Evolutionary conservation across 176 grass and related monocot genomes (phyloP).

Genomic region (Musa acuminata): DNA sequence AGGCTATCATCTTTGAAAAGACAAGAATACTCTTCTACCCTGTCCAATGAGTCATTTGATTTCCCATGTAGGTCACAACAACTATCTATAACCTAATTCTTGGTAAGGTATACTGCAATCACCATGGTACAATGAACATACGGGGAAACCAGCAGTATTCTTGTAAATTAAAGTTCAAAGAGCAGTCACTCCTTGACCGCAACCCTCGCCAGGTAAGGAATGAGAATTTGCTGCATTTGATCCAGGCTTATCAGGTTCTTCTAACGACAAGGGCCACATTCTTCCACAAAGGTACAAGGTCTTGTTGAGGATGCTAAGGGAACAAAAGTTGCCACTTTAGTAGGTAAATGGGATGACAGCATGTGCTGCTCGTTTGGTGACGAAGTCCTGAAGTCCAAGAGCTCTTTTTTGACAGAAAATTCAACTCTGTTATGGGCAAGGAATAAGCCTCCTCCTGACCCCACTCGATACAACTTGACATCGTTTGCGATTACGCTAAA

Average conservation of each 20-base stretch:
- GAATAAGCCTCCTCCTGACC: neutral
- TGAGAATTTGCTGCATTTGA: neutral
- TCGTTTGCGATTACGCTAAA: slow-evolving; percentile 15
- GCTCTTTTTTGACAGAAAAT: slow-evolving; percentile 4
- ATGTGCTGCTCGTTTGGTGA: slow-evolving; percentile 8
- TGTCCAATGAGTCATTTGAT: neutral
- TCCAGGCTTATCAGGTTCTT: slow-evolving; percentile 3
- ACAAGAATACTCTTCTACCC: neutral
- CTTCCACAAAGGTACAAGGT: slow-evolving; percentile 39
- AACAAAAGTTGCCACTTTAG: slow-evolving; percentile 18
- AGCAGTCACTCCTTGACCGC: slow-evolving; percentile 43
- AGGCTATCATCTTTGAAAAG: neutral
- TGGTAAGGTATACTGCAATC: slow-evolving; percentile 45
- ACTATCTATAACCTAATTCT: slow-evolving; percentile 50
- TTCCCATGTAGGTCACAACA: slow-evolving; percentile 37
- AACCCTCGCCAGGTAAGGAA: slow-evolving; percentile 42
- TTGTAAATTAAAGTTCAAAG: slow-evolving; percentile 43
- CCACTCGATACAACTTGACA: slow-evolving; percentile 22
- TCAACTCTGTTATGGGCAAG: slow-evolving; percentile 1
- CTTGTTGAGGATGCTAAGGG: slow-evolving; percentile 19
- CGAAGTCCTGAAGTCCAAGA: neutral
- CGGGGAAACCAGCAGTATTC: slow-evolving; percentile 36
- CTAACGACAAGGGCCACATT: slow-evolving; percentile 9
- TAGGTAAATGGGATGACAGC: slow-evolving; percentile 17
- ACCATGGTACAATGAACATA: slow-evolving; percentile 53